Percentiles rank a stretch among this genome's conserved stretches.
Evolutionary conservation across 2,329 filamentous ascomycete genomes (phyloP).

Genomic region (Xenosphaeropsis pyriputrescens): DNA sequence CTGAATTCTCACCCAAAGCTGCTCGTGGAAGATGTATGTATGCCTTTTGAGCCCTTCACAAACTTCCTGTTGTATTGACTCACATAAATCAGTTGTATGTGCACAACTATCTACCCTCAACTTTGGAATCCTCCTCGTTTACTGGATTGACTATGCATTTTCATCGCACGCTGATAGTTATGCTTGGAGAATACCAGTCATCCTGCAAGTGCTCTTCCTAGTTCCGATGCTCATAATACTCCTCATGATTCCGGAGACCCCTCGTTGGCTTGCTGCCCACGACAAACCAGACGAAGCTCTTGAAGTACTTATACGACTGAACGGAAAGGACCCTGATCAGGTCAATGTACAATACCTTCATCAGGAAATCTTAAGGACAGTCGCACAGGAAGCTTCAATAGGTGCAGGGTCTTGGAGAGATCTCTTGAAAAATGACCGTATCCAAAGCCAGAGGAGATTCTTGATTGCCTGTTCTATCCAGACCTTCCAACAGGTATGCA

Average conservation of each 20-base stretch:
- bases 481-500: conserved; percentile 33
- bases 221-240: conserved; percentile 38
- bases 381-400: conserved; percentile 18
- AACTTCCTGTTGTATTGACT: too few relatives aligned
- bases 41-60: too few relatives aligned
- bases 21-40: conserved; percentile 18
- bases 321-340: conserved; percentile 12
- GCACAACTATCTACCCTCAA: conserved; percentile 31
- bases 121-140: conserved; percentile 41
- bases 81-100: conserved; percentile 21
- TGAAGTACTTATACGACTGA: conserved; percentile 31
- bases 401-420: conserved; percentile 17
- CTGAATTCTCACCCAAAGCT: conserved; percentile 26
- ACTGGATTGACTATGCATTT: conserved; percentile 45
- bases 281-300: conserved; percentile 23
- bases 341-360: conserved; percentile 12
- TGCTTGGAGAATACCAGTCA: conserved; percentile 45
- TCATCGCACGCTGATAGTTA: conserved; percentile 29
- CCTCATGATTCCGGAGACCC: conserved; percentile 33
- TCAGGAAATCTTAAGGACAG: conserved; percentile 17
- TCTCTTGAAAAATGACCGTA: conserved; percentile 9
- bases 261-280: conserved; percentile 27
- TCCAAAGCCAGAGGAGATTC: conserved; percentile 32
- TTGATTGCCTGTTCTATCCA: conserved; percentile 31
- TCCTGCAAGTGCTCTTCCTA: conserved; percentile 40